Base-by-base conservation (phyloP, 768 basidiomycete genomes). In the Boletales sp. region DNA sequence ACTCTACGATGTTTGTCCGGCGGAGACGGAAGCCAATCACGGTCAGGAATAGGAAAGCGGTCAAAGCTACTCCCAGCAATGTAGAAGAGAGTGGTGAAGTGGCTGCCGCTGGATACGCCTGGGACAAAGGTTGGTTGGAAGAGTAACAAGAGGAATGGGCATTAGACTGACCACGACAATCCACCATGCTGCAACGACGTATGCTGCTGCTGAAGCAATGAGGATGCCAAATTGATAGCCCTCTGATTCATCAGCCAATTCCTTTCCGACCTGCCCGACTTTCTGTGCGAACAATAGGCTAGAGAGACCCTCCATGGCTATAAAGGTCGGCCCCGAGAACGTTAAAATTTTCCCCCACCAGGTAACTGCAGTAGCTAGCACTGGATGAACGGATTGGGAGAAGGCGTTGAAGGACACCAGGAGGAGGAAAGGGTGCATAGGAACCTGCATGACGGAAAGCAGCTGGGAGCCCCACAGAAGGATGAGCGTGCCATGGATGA, bases 1-100 rank as follows among this genome's bases (percentile, higher is more conserved):
- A 92, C 67, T 97, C 94, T 48, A 96, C 86, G 43, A 95, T 87
- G 60, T 95, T 95, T 37, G 94, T 95, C 45, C 90, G 79, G 48
- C 91, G 82, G 54, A 94, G 68, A 8, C 82, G 83, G 67, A 97
- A 94, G 7, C 94, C 94, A 55, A 97, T 95, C 57, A 89, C 76
- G 1, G 93, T 93, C 37, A 96, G 76, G 71, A 96, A 97, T 30
- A 95, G 68, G 62, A 95, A 86, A 10, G 91, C 83, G 1, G 94
- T 92, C 50, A 95, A 72, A 3, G 91, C 90, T 3, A 86, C 87
- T 3, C 94, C 94, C 15, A 97, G 75, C 10, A 97, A 73, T 2
- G 94, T 94, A 2, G 94, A 90, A 10, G 92, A 88, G 31, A 95
- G 74, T 9, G 94, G 89, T 1, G 90, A 88, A 9, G 84, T 79